A percentile compares a stretch with the other conserved stretches of the same genome.
Evolutionary conservation across 2,329 filamentous ascomycete genomes (phyloP).

Genomic region (Talaromyces sp.): DNA sequence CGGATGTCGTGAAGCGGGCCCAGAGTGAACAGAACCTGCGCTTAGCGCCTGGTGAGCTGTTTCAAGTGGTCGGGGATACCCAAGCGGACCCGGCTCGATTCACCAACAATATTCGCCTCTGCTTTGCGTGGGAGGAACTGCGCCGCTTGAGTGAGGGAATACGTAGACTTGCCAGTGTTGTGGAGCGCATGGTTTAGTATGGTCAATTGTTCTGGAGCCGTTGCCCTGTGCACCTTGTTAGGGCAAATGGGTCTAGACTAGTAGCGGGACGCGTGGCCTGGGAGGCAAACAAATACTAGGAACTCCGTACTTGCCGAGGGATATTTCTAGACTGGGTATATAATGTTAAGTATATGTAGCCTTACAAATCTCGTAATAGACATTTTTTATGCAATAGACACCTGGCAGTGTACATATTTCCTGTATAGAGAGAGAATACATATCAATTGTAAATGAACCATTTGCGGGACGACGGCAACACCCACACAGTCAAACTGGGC

Average conservation of each 20-base stretch:
- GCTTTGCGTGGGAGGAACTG: conserved; percentile 73
- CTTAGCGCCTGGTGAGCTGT: conserved; percentile 69
- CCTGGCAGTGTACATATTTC: too few relatives aligned
- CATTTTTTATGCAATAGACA: too few relatives aligned
- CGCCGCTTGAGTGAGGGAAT: conserved; percentile 68
- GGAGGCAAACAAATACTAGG: not conserved
- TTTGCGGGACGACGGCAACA: too few relatives aligned
- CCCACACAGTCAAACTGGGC: too few relatives aligned
- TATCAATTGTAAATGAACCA: too few relatives aligned
- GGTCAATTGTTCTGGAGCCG: not conserved
- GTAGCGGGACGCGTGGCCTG: conserved; percentile 19
- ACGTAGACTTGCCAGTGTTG: conserved; percentile 57
- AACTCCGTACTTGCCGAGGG: too few relatives aligned
- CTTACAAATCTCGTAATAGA: too few relatives aligned
- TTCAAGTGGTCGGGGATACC: conserved; percentile 64
- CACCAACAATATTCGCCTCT: conserved; percentile 64
- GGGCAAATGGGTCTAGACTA: not conserved
- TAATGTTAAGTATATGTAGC: too few relatives aligned
- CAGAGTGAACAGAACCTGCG: conserved; percentile 66
- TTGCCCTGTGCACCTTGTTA: not conserved
- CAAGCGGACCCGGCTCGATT: conserved; percentile 58
- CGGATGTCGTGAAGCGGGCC: conserved; percentile 60
- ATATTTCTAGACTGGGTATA: too few relatives aligned
- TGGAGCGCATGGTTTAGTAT: conserved; percentile 12
- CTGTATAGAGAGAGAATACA: too few relatives aligned